A percentile compares a stretch with the other conserved stretches of the same genome.
Conservation (phyloP, 73 alveolate genomes). For the Symbiodinium pilosum region DNA sequence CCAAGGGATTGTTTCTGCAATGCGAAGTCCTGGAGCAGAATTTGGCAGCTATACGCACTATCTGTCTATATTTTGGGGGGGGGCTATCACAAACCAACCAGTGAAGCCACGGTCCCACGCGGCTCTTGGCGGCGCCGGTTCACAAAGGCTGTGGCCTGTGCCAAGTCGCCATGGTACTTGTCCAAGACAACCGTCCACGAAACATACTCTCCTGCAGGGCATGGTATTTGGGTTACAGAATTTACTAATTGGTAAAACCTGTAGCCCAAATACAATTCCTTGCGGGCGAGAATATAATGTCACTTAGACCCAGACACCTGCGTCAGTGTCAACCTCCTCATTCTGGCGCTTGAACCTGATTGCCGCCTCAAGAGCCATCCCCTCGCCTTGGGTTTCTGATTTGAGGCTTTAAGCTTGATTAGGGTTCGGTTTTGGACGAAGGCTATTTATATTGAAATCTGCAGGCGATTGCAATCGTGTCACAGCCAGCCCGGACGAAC, state of each 20-base stretch:
- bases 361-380: not conserved
- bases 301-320: not conserved
- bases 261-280: no score
- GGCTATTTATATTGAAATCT: not conserved
- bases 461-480: not conserved
- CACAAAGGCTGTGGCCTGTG: not conserved
- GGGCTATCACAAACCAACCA: not conserved
- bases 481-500: not conserved
- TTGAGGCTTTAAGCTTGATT: not conserved
- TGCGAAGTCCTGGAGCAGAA: not conserved
- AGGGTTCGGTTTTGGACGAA: no score
- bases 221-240: not conserved
- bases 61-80: not conserved
- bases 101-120: not conserved
- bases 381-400: not conserved
- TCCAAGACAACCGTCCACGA: not conserved
- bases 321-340: not conserved
- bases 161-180: not conserved
- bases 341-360: not conserved
- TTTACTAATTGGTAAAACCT: not conserved
- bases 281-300: not conserved
- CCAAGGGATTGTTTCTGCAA: not conserved
- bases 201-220: not conserved
- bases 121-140: not conserved
- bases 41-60: not conserved